These are phyloP conservation scores for Kwoniella botswanensis DNA, from an alignment of 768 basidiomycete genomes.

Conservation along the genomic window DNA sequence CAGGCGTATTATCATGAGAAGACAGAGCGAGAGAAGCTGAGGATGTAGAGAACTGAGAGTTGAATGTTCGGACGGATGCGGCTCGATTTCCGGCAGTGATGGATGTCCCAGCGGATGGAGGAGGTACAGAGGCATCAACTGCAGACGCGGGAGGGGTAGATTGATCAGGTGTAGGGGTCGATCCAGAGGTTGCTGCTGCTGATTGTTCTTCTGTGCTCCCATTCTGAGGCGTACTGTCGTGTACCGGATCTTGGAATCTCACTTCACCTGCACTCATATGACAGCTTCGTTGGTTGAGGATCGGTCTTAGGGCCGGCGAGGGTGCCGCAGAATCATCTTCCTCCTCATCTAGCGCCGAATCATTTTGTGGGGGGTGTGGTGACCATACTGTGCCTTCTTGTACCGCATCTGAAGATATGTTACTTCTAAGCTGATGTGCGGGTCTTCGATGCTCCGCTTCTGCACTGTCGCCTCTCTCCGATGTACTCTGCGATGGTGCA, in stretches of 20 bases:
- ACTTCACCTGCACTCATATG: constrained; percentile 16
- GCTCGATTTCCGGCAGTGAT: constrained; percentile 18
- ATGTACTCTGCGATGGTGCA: constrained; percentile 34
- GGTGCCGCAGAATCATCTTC: not conserved
- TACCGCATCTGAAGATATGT: constrained; percentile 13
- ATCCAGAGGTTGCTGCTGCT: not conserved
- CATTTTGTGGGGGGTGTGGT: not conserved
- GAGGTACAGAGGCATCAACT: not conserved
- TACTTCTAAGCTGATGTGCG: not conserved
- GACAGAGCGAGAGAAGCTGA: constrained; percentile 27
- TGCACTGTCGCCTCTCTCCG: constrained; percentile 43
- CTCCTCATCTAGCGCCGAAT: constrained; percentile 13
- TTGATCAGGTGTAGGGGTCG: not conserved
- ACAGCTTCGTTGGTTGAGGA: constrained; percentile 2
- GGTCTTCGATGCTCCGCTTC: constrained; percentile 28
- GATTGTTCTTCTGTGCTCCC: not conserved
- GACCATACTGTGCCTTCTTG: constrained; percentile 17
- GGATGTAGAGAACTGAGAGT: constrained; percentile 20
- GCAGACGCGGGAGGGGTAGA: not conserved
- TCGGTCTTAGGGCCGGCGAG: constrained; percentile 14
- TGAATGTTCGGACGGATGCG: constrained; percentile 33
- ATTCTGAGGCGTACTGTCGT: not conserved
- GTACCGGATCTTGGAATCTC: constrained; percentile 15
- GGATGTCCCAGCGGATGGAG: not conserved
- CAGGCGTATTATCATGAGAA: constrained; percentile 14